Percentiles rank a stretch among this genome's conserved stretches.
Conservation (phyloP, 768 basidiomycete genomes). For the Pleurotus cornucopiae region DNA sequence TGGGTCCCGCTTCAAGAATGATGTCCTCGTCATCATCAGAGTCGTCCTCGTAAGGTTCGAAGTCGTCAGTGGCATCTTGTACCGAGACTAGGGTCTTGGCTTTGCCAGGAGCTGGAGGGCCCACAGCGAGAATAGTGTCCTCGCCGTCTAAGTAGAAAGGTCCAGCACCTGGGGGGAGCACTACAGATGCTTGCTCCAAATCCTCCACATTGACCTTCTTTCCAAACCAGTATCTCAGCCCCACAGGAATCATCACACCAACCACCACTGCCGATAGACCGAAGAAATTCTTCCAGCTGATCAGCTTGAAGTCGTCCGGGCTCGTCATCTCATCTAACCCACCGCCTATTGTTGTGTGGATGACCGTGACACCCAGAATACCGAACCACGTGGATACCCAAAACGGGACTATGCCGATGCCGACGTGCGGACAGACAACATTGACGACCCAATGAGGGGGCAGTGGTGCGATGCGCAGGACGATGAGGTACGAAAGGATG, state of each 20-base stretch:
- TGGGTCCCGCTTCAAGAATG: slow-evolving; percentile 72
- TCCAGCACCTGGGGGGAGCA: slow-evolving; percentile 11
- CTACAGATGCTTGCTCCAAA: slow-evolving; percentile 26
- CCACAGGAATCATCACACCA: slow-evolving; percentile 92
- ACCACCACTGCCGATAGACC: slow-evolving; percentile 80
- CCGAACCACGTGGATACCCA: slow-evolving; percentile 90
- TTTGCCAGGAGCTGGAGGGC: slow-evolving; percentile 40
- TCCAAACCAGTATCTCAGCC: slow-evolving; percentile 78
- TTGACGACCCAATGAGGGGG: slow-evolving; percentile 98
- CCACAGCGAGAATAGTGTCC: slow-evolving; percentile 53
- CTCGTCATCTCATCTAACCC: slow-evolving; percentile 95
- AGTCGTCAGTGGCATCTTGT: slow-evolving; percentile 28
- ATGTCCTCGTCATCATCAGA: slow-evolving; percentile 62
- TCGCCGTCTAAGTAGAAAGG: slow-evolving; percentile 19
- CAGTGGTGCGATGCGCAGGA: slow-evolving; percentile 90
- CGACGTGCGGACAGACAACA: slow-evolving; percentile 87
- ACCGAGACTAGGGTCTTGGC: slow-evolving; percentile 32
- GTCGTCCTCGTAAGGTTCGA: slow-evolving; percentile 31
- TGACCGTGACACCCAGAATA: slow-evolving; percentile 86
- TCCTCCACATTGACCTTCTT: slow-evolving; percentile 42
- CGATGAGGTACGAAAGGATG: slow-evolving; percentile 87
- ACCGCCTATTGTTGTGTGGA: slow-evolving; percentile 92
- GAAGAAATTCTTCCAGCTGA: slow-evolving; percentile 90
- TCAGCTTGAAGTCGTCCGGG: slow-evolving; percentile 87
- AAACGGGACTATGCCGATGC: slow-evolving; percentile 80